phyloP scores from a whole-genome alignment of 176 grass and related monocot genomes.

The bread wheat (Triticum aestivum) region IWGSC_CS_RefSeq_v2.1 NC_057800.1:413208853-413209352 shows the following conservation, averaged over 20 bases:
- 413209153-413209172: too few relatives aligned
- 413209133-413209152: too few relatives aligned
- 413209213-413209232: not conserved
- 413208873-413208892: not conserved
- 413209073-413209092: too few relatives aligned
- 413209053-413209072: too few relatives aligned
- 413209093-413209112: too few relatives aligned
- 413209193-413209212: not conserved
- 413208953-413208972: constrained; percentile 1
- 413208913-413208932: not conserved
- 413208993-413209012: not conserved
- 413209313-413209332: not conserved
- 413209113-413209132: too few relatives aligned
- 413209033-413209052: too few relatives aligned
- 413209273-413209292: not conserved
- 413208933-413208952: not conserved
- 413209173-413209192: too few relatives aligned
- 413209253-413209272: not conserved
- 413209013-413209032: not conserved
- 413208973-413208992: not conserved
- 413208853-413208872: not conserved
- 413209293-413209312: not conserved
- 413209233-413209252: not conserved
- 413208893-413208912: constrained; percentile 3
- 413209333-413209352: not conserved